A percentile compares a stretch with the other conserved stretches of the same genome.
These are phyloP conservation scores for Yamadazyma sp. DNA, from an alignment of 1,139 yeast genomes.

Conservation along the genomic window DNA sequence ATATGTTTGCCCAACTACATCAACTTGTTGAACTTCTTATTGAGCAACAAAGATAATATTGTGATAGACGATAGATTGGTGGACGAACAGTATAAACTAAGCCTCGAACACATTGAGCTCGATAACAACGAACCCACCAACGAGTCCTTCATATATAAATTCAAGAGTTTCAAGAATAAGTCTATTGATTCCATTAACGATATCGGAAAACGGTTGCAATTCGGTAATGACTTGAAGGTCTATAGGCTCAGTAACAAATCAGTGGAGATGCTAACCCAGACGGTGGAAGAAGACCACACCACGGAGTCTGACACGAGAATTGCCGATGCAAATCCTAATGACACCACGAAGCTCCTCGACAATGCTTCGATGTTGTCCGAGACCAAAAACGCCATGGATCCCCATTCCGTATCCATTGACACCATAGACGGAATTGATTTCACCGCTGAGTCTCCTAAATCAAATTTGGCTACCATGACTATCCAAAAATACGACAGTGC, in stretches of 20 bases:
- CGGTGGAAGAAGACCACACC: conserved; percentile 5
- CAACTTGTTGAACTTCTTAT: conserved; percentile 13
- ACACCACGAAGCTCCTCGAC: neutral
- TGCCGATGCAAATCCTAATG: neutral
- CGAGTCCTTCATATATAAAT: conserved; percentile 12
- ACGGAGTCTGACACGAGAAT: neutral
- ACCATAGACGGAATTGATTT: conserved; percentile 1
- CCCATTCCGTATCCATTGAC: neutral
- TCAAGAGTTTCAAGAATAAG: conserved; percentile 17
- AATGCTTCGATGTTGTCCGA: neutral
- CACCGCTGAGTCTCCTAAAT: neutral
- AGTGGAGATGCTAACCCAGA: conserved; percentile 7
- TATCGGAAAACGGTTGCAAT: conserved; percentile 8
- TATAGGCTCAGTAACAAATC: conserved; percentile 13
- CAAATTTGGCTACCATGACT: neutral
- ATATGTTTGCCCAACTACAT: conserved; percentile 15
- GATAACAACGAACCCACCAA: conserved; percentile 1
- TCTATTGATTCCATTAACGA: conserved; percentile 18
- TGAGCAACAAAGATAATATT: conserved; percentile 7
- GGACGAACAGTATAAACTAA: conserved; percentile 8
- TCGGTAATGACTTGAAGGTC: conserved; percentile 11
- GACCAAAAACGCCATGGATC: neutral
- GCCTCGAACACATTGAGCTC: neutral
- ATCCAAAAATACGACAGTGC: conserved; percentile 2
- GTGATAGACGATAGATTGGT: conserved; percentile 6